A percentile compares a stretch with the other conserved stretches of the same genome.
Conservation (phyloP, 1,284 basidiomycete species). For the Ceratobasidium papillatum region DNA sequence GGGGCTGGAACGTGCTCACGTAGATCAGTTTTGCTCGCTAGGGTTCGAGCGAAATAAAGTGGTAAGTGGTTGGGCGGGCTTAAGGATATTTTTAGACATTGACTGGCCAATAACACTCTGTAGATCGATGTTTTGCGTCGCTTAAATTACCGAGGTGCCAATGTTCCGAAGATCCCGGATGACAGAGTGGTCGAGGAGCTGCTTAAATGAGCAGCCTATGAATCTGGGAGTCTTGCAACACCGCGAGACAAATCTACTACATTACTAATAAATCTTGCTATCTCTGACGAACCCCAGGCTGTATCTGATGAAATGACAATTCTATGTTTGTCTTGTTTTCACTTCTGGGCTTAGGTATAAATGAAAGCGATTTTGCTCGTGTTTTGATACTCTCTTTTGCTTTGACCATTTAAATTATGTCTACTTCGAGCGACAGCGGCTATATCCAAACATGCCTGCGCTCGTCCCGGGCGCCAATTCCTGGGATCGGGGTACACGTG, state of each 20-base stretch:
- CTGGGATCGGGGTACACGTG: too few species aligned
- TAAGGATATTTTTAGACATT: not conserved
- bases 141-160: conserved; percentile 89
- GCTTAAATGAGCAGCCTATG: conserved; percentile 53
- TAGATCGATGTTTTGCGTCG: conserved; percentile 87
- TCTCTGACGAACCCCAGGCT: too few species aligned
- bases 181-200: conserved; percentile 68
- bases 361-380: too few species aligned
- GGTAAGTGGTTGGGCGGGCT: conserved; percentile 59
- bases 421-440: too few species aligned
- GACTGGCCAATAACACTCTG: not conserved
- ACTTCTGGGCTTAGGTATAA: too few species aligned
- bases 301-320: too few species aligned
- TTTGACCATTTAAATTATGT: too few species aligned
- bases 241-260: not conserved
- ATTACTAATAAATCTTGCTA: not conserved
- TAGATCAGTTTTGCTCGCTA: conserved; percentile 74
- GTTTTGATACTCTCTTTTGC: too few species aligned
- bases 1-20: conserved; percentile 46
- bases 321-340: too few species aligned
- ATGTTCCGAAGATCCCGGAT: conserved; percentile 67
- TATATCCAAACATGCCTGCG: too few species aligned
- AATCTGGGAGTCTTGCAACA: not conserved
- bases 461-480: too few species aligned
- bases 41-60: conserved; percentile 81